Evolutionary conservation across 495 filamentous ascomycete species (phyloP).

Genomic region (Cairneyella variabilis): DNA sequence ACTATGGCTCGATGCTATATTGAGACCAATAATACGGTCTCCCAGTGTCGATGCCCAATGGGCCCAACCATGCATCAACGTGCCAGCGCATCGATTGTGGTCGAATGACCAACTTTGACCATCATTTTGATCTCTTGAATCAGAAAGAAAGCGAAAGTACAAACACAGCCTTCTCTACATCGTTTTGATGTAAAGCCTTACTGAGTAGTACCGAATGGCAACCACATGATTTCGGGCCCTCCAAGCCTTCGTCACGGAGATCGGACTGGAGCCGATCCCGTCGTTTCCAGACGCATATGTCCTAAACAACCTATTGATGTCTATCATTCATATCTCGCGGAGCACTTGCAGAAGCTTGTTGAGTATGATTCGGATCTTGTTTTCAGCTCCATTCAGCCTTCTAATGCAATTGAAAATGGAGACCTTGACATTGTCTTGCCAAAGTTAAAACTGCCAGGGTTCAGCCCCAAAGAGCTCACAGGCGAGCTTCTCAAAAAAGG

Average conservation of each 20-base stretch:
- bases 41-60: not conserved
- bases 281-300: not conserved
- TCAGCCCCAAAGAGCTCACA: not conserved
- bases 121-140: not conserved
- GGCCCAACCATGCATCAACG: not conserved
- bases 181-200: not conserved
- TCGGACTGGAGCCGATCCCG: not conserved
- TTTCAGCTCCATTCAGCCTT: conserved; percentile 29
- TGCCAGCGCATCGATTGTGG: not conserved
- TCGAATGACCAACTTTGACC: not conserved
- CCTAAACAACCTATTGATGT: conserved; percentile 10
- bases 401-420: conserved; percentile 28
- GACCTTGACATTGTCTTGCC: conserved; percentile 33
- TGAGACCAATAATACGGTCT: not conserved
- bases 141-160: not conserved
- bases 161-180: not conserved
- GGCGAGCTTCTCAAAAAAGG: not conserved
- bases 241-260: not conserved
- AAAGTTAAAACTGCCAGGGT: conserved; percentile 18
- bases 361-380: conserved; percentile 9
- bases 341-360: not conserved
- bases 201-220: not conserved
- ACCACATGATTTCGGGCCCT: not conserved
- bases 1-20: not conserved
- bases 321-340: conserved; percentile 6